phyloP scores from a whole-genome alignment of 2,329 filamentous ascomycete genomes.

The Periconia macrospinosa region DNA sequence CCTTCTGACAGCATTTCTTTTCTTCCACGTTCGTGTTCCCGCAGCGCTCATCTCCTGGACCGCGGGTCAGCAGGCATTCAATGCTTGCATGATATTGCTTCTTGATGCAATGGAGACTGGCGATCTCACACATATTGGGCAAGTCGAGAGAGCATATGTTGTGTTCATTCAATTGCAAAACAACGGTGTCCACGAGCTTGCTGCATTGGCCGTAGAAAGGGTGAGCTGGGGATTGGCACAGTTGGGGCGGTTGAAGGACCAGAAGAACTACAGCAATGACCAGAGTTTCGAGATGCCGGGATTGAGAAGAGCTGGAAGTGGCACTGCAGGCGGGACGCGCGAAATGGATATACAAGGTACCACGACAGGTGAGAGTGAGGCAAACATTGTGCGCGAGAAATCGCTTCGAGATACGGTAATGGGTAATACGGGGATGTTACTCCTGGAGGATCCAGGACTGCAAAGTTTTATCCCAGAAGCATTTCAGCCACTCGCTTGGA shows the following conservation, averaged over 20 bases:
- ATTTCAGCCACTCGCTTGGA: conserved; percentile 38
- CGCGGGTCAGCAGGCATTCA: conserved; percentile 54
- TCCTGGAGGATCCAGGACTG: conserved; percentile 51
- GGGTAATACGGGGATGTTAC: conserved; percentile 51
- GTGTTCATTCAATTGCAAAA: conserved; percentile 48
- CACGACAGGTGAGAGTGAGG: conserved; percentile 11
- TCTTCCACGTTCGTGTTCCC: conserved; percentile 48
- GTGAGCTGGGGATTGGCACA: conserved; percentile 38
- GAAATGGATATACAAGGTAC: conserved; percentile 12
- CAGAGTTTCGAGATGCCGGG: neutral
- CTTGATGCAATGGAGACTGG: conserved; percentile 50
- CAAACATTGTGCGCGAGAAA: conserved; percentile 5
- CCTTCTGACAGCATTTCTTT: conserved; percentile 50
- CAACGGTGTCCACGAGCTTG: conserved; percentile 50
- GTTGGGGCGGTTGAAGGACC: conserved; percentile 13
- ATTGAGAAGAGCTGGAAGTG: neutral
- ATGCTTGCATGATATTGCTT: conserved; percentile 53
- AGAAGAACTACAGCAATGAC: neutral
- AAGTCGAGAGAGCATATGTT: conserved; percentile 45
- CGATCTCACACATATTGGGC: conserved; percentile 39
- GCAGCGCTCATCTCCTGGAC: conserved; percentile 52
- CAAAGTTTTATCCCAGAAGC: conserved; percentile 40
- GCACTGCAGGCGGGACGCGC: neutral
- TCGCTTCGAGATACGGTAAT: conserved; percentile 45
- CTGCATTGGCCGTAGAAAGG: conserved; percentile 47